Evolutionary conservation across 2,329 filamentous ascomycete genomes (phyloP), one percentile per base, ranked within the genome.

Genomic region (Sporothrix brasiliensis): DNA sequence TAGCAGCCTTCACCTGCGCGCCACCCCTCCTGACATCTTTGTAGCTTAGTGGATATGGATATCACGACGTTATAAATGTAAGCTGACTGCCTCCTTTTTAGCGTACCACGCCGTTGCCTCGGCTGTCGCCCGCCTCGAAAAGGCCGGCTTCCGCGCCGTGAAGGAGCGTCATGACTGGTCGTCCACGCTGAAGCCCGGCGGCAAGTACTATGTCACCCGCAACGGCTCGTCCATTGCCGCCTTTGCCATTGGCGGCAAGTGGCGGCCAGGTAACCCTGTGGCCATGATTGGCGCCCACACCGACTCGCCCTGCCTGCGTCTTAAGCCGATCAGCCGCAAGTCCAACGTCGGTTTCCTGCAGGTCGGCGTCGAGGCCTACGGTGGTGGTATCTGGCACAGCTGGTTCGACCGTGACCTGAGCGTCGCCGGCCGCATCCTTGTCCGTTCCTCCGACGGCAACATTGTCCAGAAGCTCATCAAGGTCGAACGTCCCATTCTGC

Each of bases 341-440:
- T 87, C 88, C 77, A 89, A 87, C 70, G 91, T 92, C 74, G 94
- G 94, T 14, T 99, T 95, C 80, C 82, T 97, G 73, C 95, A 99
- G 81, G 90, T 99, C 70, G 95, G 94, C 68, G 94, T 97, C 67
- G 95, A 99, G 84, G 94, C 93, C 1, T 99, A 99, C 78, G 95
- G 95, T 68, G 95, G 95, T 73, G 95, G 95, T 70, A 90, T 98
- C 77, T 98, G 94, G 94, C 94, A 97, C 81, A 97, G 92, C 61
- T 99, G 91, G 95, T 99, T 99, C 78, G 95, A 99, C 80, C 90
- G 95, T 67, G 95, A 99, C 79, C 83, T 99, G 73, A 91, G 92
- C 76, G 89, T 98, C 69, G 95, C 95, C 44, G 95, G 95, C 10
- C 87, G 95, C 72, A 92, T 92, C 16, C 90, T 98, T 84, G 92